These are phyloP conservation scores for Taphrina pruni DNA, from an alignment of 1,139 yeast species.

Conservation along the genomic window DNA sequence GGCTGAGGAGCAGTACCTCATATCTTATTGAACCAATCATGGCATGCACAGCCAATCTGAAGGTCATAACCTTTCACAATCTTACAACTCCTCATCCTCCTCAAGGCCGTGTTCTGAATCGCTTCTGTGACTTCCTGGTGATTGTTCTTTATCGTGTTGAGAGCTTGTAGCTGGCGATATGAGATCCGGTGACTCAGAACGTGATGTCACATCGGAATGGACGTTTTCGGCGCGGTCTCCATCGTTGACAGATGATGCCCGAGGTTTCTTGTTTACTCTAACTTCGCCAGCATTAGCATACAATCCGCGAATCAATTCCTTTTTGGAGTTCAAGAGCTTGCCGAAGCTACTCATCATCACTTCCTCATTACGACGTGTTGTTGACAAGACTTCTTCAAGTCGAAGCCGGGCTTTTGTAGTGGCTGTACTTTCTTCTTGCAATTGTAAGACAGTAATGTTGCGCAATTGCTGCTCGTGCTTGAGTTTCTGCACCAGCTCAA, in stretches of 20 bases:
- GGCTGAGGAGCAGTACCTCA: no score
- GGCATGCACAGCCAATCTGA: no score
- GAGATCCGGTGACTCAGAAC: neutral
- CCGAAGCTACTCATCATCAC: neutral
- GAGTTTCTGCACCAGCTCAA: neutral
- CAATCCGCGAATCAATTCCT: neutral
- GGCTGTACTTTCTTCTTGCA: neutral
- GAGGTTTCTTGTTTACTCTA: neutral
- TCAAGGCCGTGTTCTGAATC: conserved; percentile 3
- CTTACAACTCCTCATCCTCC: conserved; percentile 5
- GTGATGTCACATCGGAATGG: no score
- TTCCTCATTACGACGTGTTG: conserved; percentile 6
- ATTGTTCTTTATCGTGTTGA: neutral
- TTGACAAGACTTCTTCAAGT: neutral
- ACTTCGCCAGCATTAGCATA: neutral
- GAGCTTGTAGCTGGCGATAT: neutral
- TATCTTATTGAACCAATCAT: no score
- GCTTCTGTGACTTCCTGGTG: neutral
- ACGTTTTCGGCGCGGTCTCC: neutral
- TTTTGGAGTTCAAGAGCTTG: conserved; percentile 19
- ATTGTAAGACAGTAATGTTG: neutral
- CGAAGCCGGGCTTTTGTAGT: neutral
- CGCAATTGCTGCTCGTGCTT: conserved; percentile 6
- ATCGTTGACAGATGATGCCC: neutral
- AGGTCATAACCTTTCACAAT: no score